Conservation (phyloP, 2,329 filamentous ascomycete species). For the Aspergillus quadricinctus region DNA sequence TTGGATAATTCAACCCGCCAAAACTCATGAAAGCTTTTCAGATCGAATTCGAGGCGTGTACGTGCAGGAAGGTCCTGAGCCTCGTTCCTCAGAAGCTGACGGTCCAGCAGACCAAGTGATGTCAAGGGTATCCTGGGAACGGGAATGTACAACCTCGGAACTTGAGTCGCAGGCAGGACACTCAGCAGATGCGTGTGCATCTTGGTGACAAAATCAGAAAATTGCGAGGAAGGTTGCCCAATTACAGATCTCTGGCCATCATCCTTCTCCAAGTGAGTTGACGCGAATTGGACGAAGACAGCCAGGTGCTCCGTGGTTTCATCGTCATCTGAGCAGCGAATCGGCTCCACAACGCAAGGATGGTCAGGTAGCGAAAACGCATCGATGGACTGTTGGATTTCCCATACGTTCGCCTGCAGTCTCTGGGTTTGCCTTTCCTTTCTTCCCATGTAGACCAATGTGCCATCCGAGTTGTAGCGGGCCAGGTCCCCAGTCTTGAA, state of each 20-base stretch:
- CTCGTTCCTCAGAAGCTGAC: conserved; percentile 14
- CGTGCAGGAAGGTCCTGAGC: conserved; percentile 8
- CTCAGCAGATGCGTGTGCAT: conserved; percentile 20
- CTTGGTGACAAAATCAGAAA: conserved; percentile 10
- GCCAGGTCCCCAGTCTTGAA: conserved; percentile 39
- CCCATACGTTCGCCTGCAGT: conserved; percentile 1
- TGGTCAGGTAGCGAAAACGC: conserved; percentile 11
- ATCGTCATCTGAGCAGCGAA: conserved; percentile 7
- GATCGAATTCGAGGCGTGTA: conserved; percentile 13
- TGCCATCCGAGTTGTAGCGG: conserved; percentile 35
- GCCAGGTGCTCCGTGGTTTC: conserved; percentile 4
- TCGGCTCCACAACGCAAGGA: conserved; percentile 15
- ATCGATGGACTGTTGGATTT: conserved; percentile 14
- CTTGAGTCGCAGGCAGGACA: conserved; percentile 28
- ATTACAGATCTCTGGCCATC: conserved; percentile 6
- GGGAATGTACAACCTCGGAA: conserved; percentile 33
- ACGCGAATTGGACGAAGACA: conserved; percentile 18
- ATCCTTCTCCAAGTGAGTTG: neutral
- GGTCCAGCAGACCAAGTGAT: conserved; percentile 31
- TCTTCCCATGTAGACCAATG: conserved; percentile 29
- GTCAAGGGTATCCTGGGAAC: conserved; percentile 30
- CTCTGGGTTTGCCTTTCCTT: conserved; percentile 17
- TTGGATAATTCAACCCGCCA: conserved; percentile 14
- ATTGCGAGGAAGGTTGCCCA: conserved; percentile 7
- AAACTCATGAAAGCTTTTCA: conserved; percentile 18